Conservation (phyloP, 768 basidiomycete species). For the Tylopilus cervinicoccineus region DNA sequence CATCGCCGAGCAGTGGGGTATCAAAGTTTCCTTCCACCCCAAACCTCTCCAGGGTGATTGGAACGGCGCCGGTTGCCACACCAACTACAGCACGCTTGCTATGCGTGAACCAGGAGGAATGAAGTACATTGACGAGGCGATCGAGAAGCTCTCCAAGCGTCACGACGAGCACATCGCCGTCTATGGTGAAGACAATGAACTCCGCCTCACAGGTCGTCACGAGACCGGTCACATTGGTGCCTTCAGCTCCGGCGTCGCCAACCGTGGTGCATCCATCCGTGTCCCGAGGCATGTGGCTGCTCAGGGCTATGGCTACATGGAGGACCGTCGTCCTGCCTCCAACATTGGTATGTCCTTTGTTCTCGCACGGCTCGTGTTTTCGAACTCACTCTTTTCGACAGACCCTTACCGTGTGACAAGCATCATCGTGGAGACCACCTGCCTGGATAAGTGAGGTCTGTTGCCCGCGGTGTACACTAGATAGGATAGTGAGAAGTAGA, state of each 20-base stretch:
- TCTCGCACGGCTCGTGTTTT: background rate
- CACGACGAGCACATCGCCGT: conserved; percentile 96
- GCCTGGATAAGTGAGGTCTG: conserved; percentile 53
- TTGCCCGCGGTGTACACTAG: conserved; percentile 11
- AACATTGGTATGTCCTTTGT: conserved; percentile 69
- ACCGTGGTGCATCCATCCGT: conserved; percentile 96
- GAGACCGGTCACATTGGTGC: conserved; percentile 92
- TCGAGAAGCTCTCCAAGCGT: conserved; percentile 86
- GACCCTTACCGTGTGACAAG: conserved; percentile 94
- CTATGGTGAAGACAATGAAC: conserved; percentile 97
- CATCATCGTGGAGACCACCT: conserved; percentile 86
- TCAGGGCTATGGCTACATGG: conserved; percentile 93
- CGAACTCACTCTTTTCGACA: conserved; percentile 27
- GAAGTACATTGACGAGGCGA: conserved; percentile 86
- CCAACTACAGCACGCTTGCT: conserved; percentile 92
- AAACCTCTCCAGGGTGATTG: conserved; percentile 96
- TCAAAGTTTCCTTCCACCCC: conserved; percentile 99
- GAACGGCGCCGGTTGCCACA: conserved; percentile 99
- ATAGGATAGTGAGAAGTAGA: conserved; percentile 8
- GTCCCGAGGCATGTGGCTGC: conserved; percentile 91
- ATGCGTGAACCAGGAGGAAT: conserved; percentile 96
- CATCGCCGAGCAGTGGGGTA: conserved; percentile 95
- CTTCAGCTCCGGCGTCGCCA: conserved; percentile 95
- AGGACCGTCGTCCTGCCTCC: conserved; percentile 95
- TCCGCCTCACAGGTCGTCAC: conserved; percentile 92